phyloP scores from a whole-genome alignment of 1,139 yeast species.

The Wickerhamomyces sp. region DNA sequence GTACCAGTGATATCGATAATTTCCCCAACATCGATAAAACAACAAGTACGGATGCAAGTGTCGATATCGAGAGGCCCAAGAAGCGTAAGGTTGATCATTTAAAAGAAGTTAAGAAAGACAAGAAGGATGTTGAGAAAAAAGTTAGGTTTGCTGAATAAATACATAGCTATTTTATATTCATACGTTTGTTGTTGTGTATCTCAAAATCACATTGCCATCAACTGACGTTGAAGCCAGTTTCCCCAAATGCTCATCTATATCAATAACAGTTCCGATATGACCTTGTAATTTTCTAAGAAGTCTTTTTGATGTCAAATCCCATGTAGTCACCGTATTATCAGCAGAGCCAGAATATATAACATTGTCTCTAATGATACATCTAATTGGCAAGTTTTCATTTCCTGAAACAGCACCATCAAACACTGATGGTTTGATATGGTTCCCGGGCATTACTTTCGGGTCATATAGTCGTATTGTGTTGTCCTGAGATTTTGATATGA shows the following conservation, averaged over 20 bases:
- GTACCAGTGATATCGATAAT: constrained; percentile 2
- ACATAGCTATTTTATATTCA: too few species aligned
- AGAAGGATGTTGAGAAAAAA: constrained; percentile 22
- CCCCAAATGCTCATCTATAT: constrained; percentile 45
- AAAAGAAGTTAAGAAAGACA: not conserved
- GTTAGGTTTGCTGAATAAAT: constrained; percentile 15
- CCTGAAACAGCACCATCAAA: constrained; percentile 61
- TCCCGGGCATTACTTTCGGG: constrained; percentile 20
- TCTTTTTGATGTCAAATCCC: constrained; percentile 55
- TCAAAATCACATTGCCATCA: constrained; percentile 47
- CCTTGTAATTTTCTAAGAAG: constrained; percentile 49
- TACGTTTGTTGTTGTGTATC: too few species aligned
- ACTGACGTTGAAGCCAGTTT: constrained; percentile 43
- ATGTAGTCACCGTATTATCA: constrained; percentile 52
- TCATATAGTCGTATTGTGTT: constrained; percentile 56
- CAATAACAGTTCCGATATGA: constrained; percentile 59
- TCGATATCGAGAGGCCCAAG: too few species aligned
- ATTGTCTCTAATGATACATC: constrained; percentile 36
- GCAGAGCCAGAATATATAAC: constrained; percentile 56
- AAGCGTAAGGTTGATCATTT: constrained; percentile 1
- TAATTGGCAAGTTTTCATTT: constrained; percentile 46
- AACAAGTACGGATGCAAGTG: too few species aligned
- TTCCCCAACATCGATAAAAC: too few species aligned
- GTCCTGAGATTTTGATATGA: constrained; percentile 55
- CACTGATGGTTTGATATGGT: constrained; percentile 27